These are phyloP conservation scores for Salix suchowensis DNA, from an alignment of 345 rosid genomes.

Conservation along the genomic window DNA sequence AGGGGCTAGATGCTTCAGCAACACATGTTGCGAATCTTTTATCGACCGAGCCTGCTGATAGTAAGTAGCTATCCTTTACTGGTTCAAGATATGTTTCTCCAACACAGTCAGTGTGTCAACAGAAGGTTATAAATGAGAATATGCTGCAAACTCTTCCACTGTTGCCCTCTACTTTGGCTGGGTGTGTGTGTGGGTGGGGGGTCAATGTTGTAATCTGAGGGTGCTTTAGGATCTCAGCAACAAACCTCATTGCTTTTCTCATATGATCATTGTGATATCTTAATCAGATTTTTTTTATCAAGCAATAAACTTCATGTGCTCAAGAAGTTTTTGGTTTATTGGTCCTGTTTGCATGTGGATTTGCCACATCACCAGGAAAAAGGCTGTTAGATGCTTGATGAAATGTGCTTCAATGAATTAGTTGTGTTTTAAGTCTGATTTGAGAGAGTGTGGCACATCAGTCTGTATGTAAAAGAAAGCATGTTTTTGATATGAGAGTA, in stretches of 20 bases:
- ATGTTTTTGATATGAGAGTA: not conserved
- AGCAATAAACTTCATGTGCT: not conserved
- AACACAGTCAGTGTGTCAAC: not conserved
- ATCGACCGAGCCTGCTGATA: conserved; percentile 18
- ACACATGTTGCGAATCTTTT: conserved; percentile 20
- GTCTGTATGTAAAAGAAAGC: not conserved
- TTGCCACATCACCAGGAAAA: not conserved
- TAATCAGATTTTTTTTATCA: not conserved
- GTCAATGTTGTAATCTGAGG: not conserved
- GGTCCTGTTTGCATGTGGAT: not conserved
- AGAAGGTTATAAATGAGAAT: not conserved
- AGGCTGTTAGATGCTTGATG: not conserved
- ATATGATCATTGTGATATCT: not conserved
- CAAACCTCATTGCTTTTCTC: too few relatives aligned
- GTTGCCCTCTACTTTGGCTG: not conserved
- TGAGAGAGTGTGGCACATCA: not conserved
- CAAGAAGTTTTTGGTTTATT: not conserved
- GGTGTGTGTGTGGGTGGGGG: not conserved
- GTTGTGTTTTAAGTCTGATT: not conserved
- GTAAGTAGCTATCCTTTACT: conserved; percentile 7
- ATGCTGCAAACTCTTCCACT: not conserved
- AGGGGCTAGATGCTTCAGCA: conserved; percentile 18
- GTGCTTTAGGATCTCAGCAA: not conserved
- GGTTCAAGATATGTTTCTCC: not conserved
- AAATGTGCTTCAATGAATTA: not conserved